Conservation (phyloP, 805 yeast species). For the Yamadazyma kitorensis region DNA sequence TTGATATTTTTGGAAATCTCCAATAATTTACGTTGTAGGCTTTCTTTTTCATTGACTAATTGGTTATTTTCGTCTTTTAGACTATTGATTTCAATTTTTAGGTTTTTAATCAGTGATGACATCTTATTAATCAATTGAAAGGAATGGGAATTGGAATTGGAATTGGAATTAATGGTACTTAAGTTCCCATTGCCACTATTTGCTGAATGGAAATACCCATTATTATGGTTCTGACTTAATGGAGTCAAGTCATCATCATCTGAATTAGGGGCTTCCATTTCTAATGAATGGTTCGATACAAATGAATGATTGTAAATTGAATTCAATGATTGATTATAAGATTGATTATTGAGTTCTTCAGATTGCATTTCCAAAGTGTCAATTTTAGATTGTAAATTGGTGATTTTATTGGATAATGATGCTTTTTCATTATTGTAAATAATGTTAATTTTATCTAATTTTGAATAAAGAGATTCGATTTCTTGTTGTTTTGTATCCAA, state of each 20-base stretch:
- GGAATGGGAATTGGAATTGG: constrained; percentile 5
- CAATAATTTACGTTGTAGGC: constrained; percentile 66
- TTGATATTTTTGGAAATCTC: constrained; percentile 29
- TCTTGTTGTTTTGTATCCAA: constrained; percentile 4
- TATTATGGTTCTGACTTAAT: constrained; percentile 1
- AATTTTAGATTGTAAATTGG: constrained; percentile 8
- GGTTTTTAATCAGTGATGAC: constrained; percentile 70
- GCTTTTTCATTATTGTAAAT: constrained; percentile 30
- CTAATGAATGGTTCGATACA: constrained; percentile 4
- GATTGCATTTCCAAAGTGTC: background rate
- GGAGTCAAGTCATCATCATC: too few species aligned
- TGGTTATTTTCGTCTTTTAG: constrained; percentile 60
- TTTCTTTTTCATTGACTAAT: constrained; percentile 56
- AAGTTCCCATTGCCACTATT: background rate
- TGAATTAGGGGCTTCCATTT: constrained; percentile 2
- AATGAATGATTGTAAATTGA: constrained; percentile 7
- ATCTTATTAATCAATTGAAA: constrained; percentile 72
- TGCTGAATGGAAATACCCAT: background rate
- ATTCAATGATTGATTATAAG: constrained; percentile 19
- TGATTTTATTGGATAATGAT: constrained; percentile 24
- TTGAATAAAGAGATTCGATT: background rate
- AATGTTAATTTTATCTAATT: constrained; percentile 22
- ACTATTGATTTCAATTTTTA: constrained; percentile 74
- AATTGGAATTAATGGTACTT: background rate
- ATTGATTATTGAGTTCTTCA: background rate